These are phyloP conservation scores for Candida tropicalis DNA, from an alignment of 1,139 yeast species.

Conservation along the genomic window DNA sequence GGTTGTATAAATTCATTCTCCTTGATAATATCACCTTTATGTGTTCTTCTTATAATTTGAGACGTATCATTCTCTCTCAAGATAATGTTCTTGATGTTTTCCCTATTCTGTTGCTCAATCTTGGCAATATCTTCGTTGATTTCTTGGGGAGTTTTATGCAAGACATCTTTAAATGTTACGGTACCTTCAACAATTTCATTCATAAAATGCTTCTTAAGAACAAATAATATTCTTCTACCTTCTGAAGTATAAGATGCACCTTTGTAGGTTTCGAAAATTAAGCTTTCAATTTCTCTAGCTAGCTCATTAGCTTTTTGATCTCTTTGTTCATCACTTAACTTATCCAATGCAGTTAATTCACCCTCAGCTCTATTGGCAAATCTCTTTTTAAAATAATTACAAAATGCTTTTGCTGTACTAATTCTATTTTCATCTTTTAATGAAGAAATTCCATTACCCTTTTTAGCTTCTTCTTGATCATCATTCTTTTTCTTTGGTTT, in stretches of 20 bases:
- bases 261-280: slow-evolving; percentile 31
- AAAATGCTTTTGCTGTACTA: slow-evolving; percentile 43
- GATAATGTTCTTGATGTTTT: slow-evolving; percentile 33
- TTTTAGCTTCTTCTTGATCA: slow-evolving; percentile 5
- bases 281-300: slow-evolving; percentile 46
- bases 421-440: slow-evolving; percentile 34
- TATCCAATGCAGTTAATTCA: slow-evolving; percentile 30
- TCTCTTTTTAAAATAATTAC: slow-evolving; percentile 41
- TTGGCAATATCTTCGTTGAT: slow-evolving; percentile 25
- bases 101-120: slow-evolving; percentile 18
- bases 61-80: slow-evolving; percentile 53
- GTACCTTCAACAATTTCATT: slow-evolving; percentile 30
- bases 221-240: slow-evolving; percentile 43
- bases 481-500: slow-evolving; percentile 1
- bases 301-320: slow-evolving; percentile 36
- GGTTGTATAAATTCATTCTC: slow-evolving; percentile 44
- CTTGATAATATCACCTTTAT: slow-evolving; percentile 83
- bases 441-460: neutral
- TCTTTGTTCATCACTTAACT: slow-evolving; percentile 25
- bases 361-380: slow-evolving; percentile 37
- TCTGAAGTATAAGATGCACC: slow-evolving; percentile 40
- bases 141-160: slow-evolving; percentile 37
- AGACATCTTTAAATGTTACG: slow-evolving; percentile 31
- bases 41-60: slow-evolving; percentile 68
- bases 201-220: slow-evolving; percentile 36